These are phyloP conservation scores for Chrysosporium queenslandicum DNA, from an alignment of 2,329 filamentous ascomycete genomes.

Conservation along the genomic window DNA sequence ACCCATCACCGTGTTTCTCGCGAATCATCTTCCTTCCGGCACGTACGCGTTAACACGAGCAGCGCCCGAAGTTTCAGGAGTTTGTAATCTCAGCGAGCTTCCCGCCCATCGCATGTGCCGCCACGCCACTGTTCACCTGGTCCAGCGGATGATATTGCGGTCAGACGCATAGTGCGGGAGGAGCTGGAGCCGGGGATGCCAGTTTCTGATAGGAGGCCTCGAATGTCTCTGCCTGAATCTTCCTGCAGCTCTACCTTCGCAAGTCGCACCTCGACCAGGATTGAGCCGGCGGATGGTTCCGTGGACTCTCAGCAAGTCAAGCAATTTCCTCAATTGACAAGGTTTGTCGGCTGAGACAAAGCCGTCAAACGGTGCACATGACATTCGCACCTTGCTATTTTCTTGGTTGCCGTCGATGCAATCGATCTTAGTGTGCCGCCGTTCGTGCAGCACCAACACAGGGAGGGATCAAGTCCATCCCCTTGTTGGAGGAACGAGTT, in stretches of 20 bases:
- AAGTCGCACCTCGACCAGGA: not conserved
- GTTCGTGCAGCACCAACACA: not conserved
- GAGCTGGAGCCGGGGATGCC: not conserved
- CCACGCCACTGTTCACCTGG: not conserved
- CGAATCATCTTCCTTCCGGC: not conserved
- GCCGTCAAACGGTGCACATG: not conserved
- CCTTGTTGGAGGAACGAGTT: not conserved
- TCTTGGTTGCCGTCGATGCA: not conserved
- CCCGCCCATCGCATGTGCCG: not conserved
- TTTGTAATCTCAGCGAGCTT: not conserved
- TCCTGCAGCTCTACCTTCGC: not conserved
- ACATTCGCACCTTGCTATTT: not conserved
- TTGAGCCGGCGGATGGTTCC: not conserved
- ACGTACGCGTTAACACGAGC: conserved; percentile 3
- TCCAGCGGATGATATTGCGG: not conserved
- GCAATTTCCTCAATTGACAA: not conserved
- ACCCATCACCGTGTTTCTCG: not conserved
- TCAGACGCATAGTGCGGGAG: not conserved
- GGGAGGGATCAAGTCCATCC: not conserved
- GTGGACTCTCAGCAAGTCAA: not conserved
- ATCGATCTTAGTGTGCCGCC: not conserved
- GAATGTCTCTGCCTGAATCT: conserved; percentile 4
- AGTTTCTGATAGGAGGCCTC: not conserved
- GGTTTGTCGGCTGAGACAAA: conserved; percentile 3
- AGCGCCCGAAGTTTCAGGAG: not conserved